These are phyloP conservation scores for Malbranchea zuffiana DNA, from an alignment of 2,329 filamentous ascomycete genomes.

Conservation along the genomic window DNA sequence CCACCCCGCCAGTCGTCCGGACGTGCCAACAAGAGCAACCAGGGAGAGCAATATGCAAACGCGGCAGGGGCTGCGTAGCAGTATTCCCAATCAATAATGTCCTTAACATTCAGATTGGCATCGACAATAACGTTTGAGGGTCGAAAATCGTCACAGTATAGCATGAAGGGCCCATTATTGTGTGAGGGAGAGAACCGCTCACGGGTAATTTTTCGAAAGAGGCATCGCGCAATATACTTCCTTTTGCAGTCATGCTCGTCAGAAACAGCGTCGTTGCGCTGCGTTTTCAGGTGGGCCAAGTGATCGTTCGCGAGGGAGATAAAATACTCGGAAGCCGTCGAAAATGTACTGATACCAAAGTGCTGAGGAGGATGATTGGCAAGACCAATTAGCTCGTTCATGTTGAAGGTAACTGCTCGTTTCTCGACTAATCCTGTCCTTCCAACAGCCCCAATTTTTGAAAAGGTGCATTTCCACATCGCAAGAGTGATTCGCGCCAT, in stretches of 20 bases:
- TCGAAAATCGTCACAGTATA: constrained; percentile 24
- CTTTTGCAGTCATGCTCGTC: constrained; percentile 33
- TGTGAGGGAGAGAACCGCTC: constrained; percentile 5
- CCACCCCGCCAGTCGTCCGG: constrained; percentile 15
- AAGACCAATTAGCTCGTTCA: constrained; percentile 12
- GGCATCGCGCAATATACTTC: constrained; percentile 36
- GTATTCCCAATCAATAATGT: constrained; percentile 23
- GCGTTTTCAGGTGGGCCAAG: constrained; percentile 27
- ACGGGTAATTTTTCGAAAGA: constrained; percentile 30
- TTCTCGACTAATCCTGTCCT: constrained; percentile 4
- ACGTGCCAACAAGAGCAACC: constrained; percentile 16
- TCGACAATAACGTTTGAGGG: constrained; percentile 22
- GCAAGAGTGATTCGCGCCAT: constrained; percentile 14
- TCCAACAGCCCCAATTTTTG: constrained; percentile 12
- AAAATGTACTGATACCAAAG: constrained; percentile 3
- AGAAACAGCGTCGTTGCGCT: constrained; percentile 31
- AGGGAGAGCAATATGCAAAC: constrained; percentile 15
- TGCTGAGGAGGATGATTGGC: constrained; percentile 10
- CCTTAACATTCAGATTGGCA: constrained; percentile 16
- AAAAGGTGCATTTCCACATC: constrained; percentile 13
- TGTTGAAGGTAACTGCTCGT: constrained; percentile 11
- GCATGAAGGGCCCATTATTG: constrained; percentile 19
- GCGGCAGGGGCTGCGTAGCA: constrained; percentile 16
- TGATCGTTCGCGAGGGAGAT: constrained; percentile 8
- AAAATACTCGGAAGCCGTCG: constrained; percentile 8